Percentiles rank a stretch among this genome's conserved stretches.
phyloP scores from a whole-genome alignment of 164 flowering plant species.

The Umbellularia californica region DNA sequence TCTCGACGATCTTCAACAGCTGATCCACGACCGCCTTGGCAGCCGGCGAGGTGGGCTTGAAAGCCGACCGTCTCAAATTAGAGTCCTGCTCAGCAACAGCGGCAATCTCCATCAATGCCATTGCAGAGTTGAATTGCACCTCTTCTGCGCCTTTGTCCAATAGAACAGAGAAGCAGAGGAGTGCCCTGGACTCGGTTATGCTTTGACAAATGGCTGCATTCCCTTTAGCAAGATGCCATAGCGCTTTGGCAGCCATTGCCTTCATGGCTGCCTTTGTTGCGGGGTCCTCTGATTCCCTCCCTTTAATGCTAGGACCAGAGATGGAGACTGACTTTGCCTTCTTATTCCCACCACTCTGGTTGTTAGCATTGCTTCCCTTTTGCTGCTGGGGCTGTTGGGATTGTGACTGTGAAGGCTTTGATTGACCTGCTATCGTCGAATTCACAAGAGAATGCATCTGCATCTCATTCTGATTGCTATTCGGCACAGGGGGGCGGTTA shows the following conservation, averaged over 20 bases:
- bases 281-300: constrained; percentile 66
- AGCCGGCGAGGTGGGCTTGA: constrained; percentile 84
- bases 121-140: constrained; percentile 58
- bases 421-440: constrained; percentile 30
- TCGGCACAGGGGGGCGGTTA: constrained; percentile 31
- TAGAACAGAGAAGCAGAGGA: constrained; percentile 66
- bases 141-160: constrained; percentile 68
- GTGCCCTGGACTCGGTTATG: constrained; percentile 77
- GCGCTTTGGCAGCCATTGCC: constrained; percentile 79
- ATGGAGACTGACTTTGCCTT: constrained; percentile 12
- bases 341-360: not conserved
- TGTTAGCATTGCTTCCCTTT: constrained; percentile 2
- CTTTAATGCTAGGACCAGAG: constrained; percentile 53
- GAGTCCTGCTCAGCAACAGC: constrained; percentile 63
- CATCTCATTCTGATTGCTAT: constrained; percentile 15
- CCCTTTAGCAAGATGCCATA: constrained; percentile 53
- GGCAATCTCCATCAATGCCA: constrained; percentile 78
- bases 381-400: not conserved
- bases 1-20: constrained; percentile 44
- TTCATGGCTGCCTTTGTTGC: constrained; percentile 64
- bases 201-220: constrained; percentile 51
- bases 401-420: constrained; percentile 2
- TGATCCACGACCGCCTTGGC: constrained; percentile 82
- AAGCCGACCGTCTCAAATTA: constrained; percentile 61
- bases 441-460: constrained; percentile 56